These are phyloP conservation scores for Cercospora sesami DNA, from an alignment of 2,329 filamentous ascomycete genomes.

Conservation along the genomic window DNA sequence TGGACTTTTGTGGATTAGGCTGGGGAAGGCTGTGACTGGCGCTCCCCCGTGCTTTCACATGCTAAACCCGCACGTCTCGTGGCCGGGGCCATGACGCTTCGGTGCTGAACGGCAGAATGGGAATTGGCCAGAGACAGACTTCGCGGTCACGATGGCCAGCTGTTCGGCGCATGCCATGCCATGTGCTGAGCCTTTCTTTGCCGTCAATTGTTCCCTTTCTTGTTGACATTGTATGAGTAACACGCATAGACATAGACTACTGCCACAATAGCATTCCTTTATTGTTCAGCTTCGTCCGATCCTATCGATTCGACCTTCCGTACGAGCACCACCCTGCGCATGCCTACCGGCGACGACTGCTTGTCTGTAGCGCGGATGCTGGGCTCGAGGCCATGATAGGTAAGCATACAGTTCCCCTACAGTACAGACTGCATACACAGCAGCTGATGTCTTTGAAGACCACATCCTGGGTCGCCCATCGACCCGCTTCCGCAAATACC, in stretches of 20 bases:
- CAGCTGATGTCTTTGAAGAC: slow-evolving; percentile 14
- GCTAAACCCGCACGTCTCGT: slow-evolving; percentile 14
- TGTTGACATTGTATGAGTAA: background rate
- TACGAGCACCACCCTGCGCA: background rate
- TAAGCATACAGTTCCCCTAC: background rate
- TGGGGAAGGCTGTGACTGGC: background rate
- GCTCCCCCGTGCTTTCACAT: slow-evolving; percentile 14
- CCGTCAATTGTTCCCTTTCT: background rate
- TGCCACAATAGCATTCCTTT: background rate
- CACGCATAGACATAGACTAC: slow-evolving; percentile 1
- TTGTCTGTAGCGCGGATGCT: background rate
- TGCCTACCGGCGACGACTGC: background rate
- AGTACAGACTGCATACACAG: background rate
- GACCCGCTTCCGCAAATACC: slow-evolving; percentile 32
- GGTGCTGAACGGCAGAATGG: slow-evolving; percentile 1
- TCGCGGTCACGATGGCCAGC: slow-evolving; percentile 15
- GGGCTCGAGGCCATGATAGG: slow-evolving; percentile 22
- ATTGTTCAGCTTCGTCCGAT: background rate
- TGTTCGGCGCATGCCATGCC: background rate
- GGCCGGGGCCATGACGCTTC: slow-evolving; percentile 10
- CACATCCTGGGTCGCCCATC: slow-evolving; percentile 31
- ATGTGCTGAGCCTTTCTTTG: background rate
- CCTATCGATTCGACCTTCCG: background rate
- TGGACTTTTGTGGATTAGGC: slow-evolving; percentile 4
- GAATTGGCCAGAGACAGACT: slow-evolving; percentile 9